Conservation (phyloP, 805 yeast genomes). For the Saturnispora sekii region DNA sequence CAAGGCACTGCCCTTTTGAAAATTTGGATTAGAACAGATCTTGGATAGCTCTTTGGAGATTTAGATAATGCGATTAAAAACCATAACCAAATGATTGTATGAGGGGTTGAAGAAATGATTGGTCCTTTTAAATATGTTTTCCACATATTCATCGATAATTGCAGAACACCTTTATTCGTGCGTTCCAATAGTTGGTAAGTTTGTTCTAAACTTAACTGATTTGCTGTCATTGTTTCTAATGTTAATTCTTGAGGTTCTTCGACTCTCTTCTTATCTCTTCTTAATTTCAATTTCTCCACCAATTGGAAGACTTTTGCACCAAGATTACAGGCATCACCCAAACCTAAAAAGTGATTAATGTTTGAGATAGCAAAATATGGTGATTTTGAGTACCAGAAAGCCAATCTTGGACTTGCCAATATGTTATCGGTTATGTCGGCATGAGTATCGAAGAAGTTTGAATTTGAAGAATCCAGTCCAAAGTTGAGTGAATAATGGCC, state of each 20-base stretch:
- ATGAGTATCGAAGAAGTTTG: constrained; percentile 45
- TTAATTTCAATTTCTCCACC: constrained; percentile 61
- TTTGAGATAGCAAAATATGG: constrained; percentile 70
- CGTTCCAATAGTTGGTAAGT: constrained; percentile 52
- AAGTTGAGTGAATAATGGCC: constrained; percentile 56
- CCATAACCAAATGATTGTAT: constrained; percentile 68
- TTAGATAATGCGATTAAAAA: constrained; percentile 57
- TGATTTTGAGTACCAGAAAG: constrained; percentile 70
- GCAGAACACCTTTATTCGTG: constrained; percentile 54
- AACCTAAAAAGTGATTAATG: constrained; percentile 64
- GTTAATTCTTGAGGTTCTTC: constrained; percentile 16
- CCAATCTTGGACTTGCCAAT: constrained; percentile 16
- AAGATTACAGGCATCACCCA: constrained; percentile 68
- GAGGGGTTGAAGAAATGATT: constrained; percentile 58
- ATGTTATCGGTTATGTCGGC: constrained; percentile 31
- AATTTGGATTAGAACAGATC: constrained; percentile 38
- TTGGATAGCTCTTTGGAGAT: constrained; percentile 37
- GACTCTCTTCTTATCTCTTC: constrained; percentile 58
- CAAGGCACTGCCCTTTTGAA: constrained; percentile 43
- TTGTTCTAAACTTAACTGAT: constrained; percentile 26
- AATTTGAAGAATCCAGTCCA: constrained; percentile 57
- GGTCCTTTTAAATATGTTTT: constrained; percentile 65
- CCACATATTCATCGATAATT: constrained; percentile 59
- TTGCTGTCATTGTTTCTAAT: constrained; percentile 13
- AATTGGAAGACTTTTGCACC: constrained; percentile 66